A percentile compares a stretch with the other conserved stretches of the same genome.
Conservation (phyloP, 345 rosid genomes). For the Fremontodendron californicum region DNA sequence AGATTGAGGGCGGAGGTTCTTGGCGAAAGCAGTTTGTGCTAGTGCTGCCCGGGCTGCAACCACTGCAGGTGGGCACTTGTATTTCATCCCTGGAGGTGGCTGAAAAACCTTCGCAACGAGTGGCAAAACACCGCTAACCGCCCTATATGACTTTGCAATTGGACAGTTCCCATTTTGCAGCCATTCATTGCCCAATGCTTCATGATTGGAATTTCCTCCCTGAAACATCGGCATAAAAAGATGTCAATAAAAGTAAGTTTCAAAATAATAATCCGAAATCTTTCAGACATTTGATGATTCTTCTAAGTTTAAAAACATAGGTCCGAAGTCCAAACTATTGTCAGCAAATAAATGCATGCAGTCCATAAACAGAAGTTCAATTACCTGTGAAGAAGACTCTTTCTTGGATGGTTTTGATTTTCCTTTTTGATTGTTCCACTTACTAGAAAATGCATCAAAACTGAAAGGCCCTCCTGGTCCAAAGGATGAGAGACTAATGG, state of each 20-base stretch:
- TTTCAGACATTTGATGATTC: background rate
- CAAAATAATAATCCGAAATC: background rate
- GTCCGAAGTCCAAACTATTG: background rate
- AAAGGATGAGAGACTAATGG: slow-evolving; percentile 90
- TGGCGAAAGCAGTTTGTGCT: slow-evolving; percentile 77
- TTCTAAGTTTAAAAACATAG: background rate
- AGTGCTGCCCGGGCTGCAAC: slow-evolving; percentile 90
- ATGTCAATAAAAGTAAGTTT: slow-evolving; percentile 1
- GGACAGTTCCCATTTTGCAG: slow-evolving; percentile 90
- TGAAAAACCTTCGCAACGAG: slow-evolving; percentile 77
- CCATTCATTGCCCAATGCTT: slow-evolving; percentile 81
- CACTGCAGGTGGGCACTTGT: slow-evolving; percentile 68
- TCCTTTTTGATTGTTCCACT: slow-evolving; percentile 52
- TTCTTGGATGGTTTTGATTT: slow-evolving; percentile 62
- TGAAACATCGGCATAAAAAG: slow-evolving; percentile 32
- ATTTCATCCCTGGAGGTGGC: slow-evolving; percentile 74
- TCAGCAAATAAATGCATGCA: background rate
- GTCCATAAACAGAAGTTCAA: background rate
- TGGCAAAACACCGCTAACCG: slow-evolving; percentile 72
- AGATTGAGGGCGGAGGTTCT: slow-evolving; percentile 89
- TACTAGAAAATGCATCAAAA: slow-evolving; percentile 68
- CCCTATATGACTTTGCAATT: slow-evolving; percentile 83
- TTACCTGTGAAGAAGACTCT: slow-evolving; percentile 67
- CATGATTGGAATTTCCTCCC: slow-evolving; percentile 65
- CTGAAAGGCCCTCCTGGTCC: slow-evolving; percentile 82